These are phyloP conservation scores for Chaetomiaceae sp. DNA, from an alignment of 2,329 filamentous ascomycete species.

Conservation along the genomic window DNA sequence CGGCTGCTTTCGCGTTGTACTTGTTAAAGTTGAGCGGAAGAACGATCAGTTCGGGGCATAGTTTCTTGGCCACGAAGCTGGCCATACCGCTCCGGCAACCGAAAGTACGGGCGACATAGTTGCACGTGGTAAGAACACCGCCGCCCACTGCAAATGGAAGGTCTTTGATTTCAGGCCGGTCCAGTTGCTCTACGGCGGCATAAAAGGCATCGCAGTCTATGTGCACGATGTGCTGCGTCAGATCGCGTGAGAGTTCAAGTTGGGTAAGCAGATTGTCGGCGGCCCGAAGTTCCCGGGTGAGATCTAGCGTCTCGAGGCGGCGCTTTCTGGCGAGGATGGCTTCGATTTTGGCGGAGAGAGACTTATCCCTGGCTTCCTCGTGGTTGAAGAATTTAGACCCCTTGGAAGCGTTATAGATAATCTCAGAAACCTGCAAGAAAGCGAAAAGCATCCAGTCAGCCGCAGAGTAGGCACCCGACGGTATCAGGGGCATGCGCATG, in stretches of 20 bases:
- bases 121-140: conserved; percentile 64
- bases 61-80: conserved; percentile 87
- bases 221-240: conserved; percentile 82
- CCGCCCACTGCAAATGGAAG: conserved; percentile 86
- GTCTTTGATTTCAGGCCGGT: conserved; percentile 76
- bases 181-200: conserved; percentile 83
- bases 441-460: conserved; percentile 8
- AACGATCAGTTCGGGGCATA: conserved; percentile 81
- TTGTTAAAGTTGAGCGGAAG: conserved; percentile 85
- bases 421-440: conserved; percentile 68
- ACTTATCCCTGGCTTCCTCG: conserved; percentile 77
- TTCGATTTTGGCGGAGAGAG: conserved; percentile 80
- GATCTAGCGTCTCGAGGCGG: conserved; percentile 69
- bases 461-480: no score
- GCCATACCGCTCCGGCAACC: conserved; percentile 95
- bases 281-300: conserved; percentile 66
- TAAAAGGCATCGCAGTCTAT: conserved; percentile 96
- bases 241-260: conserved; percentile 72
- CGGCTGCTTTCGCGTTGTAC: conserved; percentile 83
- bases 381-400: conserved; percentile 95
- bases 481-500: conserved; percentile 29
- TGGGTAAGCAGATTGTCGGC: conserved; percentile 79
- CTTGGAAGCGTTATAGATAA: conserved; percentile 95
- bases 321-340: conserved; percentile 71
- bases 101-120: conserved; percentile 85